Percentiles rank a stretch among this genome's conserved stretches.
These are phyloP conservation scores for Globisporangium nagaii DNA, from an alignment of 352 stramenopile species.

Conservation along the genomic window DNA sequence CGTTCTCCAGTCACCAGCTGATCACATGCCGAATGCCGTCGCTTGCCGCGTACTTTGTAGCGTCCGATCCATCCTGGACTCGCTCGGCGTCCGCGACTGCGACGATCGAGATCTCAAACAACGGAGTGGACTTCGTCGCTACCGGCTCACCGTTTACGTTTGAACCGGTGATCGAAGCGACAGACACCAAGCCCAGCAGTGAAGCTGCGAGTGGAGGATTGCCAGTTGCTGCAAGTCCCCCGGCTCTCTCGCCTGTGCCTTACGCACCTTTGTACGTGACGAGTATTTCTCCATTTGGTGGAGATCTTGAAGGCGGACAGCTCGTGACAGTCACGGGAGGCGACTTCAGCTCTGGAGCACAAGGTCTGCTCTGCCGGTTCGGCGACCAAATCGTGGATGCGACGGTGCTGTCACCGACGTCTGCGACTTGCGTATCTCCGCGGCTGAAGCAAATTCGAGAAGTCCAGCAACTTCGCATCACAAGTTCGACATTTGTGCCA, in stretches of 20 bases:
- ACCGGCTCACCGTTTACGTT: slow-evolving; percentile 22
- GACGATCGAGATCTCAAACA: slow-evolving; percentile 36
- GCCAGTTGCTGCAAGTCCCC: not conserved
- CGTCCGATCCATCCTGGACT: slow-evolving; percentile 12
- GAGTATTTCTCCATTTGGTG: slow-evolving; percentile 50
- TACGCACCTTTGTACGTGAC: slow-evolving; percentile 40
- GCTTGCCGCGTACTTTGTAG: slow-evolving; percentile 7
- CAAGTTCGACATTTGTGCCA: slow-evolving; percentile 33
- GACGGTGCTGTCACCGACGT: slow-evolving; percentile 47
- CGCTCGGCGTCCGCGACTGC: slow-evolving; percentile 16
- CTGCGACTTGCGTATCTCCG: slow-evolving; percentile 63
- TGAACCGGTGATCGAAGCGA: slow-evolving; percentile 9
- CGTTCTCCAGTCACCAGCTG: slow-evolving; percentile 17
- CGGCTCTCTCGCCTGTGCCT: slow-evolving; percentile 59
- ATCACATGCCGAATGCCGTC: slow-evolving; percentile 29
- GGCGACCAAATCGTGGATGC: slow-evolving; percentile 71
- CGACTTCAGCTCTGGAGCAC: slow-evolving; percentile 37
- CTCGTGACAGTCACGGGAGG: slow-evolving; percentile 53
- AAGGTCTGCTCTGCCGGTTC: slow-evolving; percentile 80
- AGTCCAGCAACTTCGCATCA: slow-evolving; percentile 71
- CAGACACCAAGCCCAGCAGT: slow-evolving; percentile 10
- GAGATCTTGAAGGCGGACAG: slow-evolving; percentile 55
- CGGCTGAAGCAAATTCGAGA: slow-evolving; percentile 65
- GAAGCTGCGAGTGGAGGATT: slow-evolving; percentile 19
- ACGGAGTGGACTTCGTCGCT: slow-evolving; percentile 37